Conservation (phyloP, 345 rosid species). For the Eucalyptus albens region DNA sequence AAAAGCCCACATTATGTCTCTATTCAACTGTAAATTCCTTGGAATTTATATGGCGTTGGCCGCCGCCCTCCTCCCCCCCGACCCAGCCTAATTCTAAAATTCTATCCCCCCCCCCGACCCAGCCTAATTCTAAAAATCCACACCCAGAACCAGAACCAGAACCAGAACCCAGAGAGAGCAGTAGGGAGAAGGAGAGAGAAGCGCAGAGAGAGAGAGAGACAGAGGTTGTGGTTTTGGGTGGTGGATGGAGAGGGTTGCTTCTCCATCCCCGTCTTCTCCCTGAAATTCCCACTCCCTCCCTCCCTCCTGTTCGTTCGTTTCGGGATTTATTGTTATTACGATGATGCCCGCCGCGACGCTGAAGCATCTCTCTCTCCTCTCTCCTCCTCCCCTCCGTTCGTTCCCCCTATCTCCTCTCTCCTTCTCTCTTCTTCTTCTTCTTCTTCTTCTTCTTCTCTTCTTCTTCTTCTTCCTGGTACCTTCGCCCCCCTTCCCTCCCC, state of each 20-base stretch:
- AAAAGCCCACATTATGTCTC: not conserved
- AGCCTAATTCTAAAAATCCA: not conserved
- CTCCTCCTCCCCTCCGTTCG: conserved; percentile 16
- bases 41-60: not conserved
- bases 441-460: not conserved
- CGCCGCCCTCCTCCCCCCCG: not conserved
- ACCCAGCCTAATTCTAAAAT: not conserved
- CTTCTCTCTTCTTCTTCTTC: not conserved
- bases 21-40: not conserved
- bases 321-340: not conserved
- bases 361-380: conserved; percentile 16
- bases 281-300: not conserved
- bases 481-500: not conserved
- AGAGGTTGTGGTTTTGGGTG: not conserved
- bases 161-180: not conserved
- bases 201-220: not conserved
- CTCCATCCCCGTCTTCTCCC: not conserved
- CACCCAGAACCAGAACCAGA: not conserved
- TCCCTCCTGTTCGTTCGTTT: not conserved
- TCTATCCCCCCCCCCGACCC: not conserved
- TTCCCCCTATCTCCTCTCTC: conserved; percentile 10
- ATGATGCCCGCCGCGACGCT: not conserved
- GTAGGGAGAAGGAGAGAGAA: not conserved
- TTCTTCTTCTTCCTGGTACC: not conserved
- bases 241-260: conserved; percentile 22